Evolutionary conservation across 2,329 filamentous ascomycete species (phyloP).

Genomic region (Alternaria gaisen): DNA sequence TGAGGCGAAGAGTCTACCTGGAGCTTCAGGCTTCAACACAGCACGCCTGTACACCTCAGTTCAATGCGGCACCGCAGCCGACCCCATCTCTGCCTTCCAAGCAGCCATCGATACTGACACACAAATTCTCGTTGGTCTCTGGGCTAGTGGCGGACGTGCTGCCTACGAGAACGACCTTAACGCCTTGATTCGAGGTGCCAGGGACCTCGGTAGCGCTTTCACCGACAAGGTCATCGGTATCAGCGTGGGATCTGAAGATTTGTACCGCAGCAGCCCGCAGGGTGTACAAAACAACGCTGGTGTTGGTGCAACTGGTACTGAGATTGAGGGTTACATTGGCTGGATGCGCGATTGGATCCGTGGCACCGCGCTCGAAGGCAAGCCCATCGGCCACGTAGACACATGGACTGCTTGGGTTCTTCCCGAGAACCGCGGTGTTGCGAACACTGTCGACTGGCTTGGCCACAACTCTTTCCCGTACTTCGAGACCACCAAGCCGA

Average conservation of each 20-base stretch:
- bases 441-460: conserved; percentile 76
- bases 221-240: conserved; percentile 76
- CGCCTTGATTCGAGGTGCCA: conserved; percentile 73
- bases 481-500: conserved; percentile 70
- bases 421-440: conserved; percentile 72
- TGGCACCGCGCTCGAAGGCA: conserved; percentile 66
- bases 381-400: conserved; percentile 82
- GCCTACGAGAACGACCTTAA: conserved; percentile 75
- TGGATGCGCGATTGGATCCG: conserved; percentile 70
- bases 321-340: conserved; percentile 73
- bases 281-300: conserved; percentile 69
- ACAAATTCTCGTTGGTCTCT: conserved; percentile 80
- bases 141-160: conserved; percentile 74
- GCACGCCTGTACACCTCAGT: conserved; percentile 78
- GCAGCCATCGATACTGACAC: conserved; percentile 84
- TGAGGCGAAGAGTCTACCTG: conserved; percentile 69
- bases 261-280: conserved; percentile 66
- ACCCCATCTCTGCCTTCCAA: conserved; percentile 54
- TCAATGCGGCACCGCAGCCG: conserved; percentile 70
- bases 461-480: conserved; percentile 89
- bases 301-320: conserved; percentile 68
- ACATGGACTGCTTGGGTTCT: conserved; percentile 80
- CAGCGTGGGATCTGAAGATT: conserved; percentile 84
- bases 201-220: conserved; percentile 72
- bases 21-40: conserved; percentile 71